Conservation (phyloP, 2,329 filamentous ascomycete species). For the Thelonectria rubi region DNA sequence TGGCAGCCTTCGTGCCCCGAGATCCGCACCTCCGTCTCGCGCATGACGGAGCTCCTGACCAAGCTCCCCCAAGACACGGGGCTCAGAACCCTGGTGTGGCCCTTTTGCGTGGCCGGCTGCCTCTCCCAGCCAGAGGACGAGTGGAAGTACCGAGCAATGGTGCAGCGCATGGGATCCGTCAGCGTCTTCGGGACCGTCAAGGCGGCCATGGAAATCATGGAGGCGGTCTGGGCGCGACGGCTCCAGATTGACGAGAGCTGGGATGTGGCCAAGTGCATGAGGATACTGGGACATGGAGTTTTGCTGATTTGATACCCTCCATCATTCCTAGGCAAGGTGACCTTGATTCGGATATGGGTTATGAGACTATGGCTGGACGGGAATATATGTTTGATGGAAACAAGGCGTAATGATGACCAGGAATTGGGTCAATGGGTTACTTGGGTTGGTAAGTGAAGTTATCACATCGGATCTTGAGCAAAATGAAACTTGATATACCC, state of each 20-base stretch:
- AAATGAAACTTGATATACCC: conserved; percentile 4
- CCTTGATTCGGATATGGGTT: conserved; percentile 4
- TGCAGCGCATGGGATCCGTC: conserved; percentile 52
- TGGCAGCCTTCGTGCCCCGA: conserved; percentile 59
- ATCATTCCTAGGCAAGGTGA: neutral
- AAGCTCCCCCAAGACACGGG: conserved; percentile 44
- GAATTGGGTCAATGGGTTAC: neutral
- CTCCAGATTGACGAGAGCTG: conserved; percentile 53
- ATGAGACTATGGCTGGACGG: conserved; percentile 4
- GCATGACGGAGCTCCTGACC: conserved; percentile 48
- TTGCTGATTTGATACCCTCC: conserved; percentile 50
- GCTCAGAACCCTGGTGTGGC: conserved; percentile 51
- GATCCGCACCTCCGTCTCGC: conserved; percentile 48
- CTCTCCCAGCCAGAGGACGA: conserved; percentile 52
- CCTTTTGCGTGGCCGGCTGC: conserved; percentile 54
- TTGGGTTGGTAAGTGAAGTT: neutral
- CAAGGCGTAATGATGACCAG: conserved; percentile 6
- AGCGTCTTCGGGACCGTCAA: conserved; percentile 57
- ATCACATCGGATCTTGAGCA: neutral
- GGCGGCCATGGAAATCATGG: conserved; percentile 56
- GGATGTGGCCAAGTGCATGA: conserved; percentile 56
- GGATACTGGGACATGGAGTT: conserved; percentile 51
- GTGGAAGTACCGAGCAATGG: conserved; percentile 53
- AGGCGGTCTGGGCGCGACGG: conserved; percentile 55
- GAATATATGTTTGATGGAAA: neutral